These are phyloP conservation scores for Cladosporium austrohemisphaericum DNA, from an alignment of 2,329 filamentous ascomycete species.

Conservation along the genomic window DNA sequence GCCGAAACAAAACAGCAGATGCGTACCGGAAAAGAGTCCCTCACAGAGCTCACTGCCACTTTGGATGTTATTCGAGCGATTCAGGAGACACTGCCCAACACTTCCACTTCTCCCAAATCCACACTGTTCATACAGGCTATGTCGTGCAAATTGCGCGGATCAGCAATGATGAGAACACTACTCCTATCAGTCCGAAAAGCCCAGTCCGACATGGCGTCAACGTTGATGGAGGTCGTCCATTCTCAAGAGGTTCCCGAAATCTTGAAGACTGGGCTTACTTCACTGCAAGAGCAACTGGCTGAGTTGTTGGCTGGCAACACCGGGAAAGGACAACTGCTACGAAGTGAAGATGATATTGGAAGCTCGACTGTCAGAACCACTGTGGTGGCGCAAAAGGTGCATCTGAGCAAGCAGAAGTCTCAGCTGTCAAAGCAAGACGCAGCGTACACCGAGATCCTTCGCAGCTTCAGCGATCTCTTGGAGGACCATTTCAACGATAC, in stretches of 20 bases:
- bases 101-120: slow-evolving; percentile 37
- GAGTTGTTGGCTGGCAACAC: slow-evolving; percentile 20
- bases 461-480: slow-evolving; percentile 52
- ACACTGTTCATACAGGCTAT: slow-evolving; percentile 60
- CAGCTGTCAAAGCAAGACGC: slow-evolving; percentile 67
- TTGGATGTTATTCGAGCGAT: slow-evolving; percentile 34
- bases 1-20: slow-evolving; percentile 38
- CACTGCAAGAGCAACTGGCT: slow-evolving; percentile 20
- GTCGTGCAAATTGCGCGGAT: slow-evolving; percentile 51
- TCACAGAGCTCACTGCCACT: slow-evolving; percentile 39
- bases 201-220: slow-evolving; percentile 51
- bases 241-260: background rate
- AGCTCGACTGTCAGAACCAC: slow-evolving; percentile 69
- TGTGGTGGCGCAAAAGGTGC: slow-evolving; percentile 75
- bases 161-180: slow-evolving; percentile 51
- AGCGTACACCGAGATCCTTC: slow-evolving; percentile 64
- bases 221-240: slow-evolving; percentile 34
- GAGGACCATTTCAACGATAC: slow-evolving; percentile 44
- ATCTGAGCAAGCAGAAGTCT: slow-evolving; percentile 71
- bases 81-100: slow-evolving; percentile 38
- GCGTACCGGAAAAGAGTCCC: slow-evolving; percentile 37
- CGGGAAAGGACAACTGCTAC: slow-evolving; percentile 44
- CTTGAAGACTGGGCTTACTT: slow-evolving; percentile 6
- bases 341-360: slow-evolving; percentile 71
- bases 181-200: slow-evolving; percentile 59